phyloP scores from a whole-genome alignment of 1,139 yeast species.

The Lodderomyces metapsilosis region DNA sequence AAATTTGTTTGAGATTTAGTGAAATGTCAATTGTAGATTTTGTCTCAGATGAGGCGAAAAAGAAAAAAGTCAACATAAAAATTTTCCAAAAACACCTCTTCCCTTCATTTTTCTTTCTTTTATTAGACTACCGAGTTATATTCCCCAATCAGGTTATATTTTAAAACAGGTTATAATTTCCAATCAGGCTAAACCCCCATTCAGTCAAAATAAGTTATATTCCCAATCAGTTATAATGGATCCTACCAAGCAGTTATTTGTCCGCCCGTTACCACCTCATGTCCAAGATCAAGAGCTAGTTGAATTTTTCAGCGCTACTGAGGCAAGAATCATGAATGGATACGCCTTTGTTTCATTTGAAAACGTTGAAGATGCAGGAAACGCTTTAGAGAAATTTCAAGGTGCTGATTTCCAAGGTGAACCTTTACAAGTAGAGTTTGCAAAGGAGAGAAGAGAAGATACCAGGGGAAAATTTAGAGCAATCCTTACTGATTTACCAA shows the following conservation, averaged over 20 bases:
- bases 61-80: no score
- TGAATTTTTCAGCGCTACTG: constrained; percentile 64
- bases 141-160: no score
- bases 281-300: constrained; percentile 59
- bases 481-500: constrained; percentile 66
- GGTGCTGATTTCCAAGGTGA: constrained; percentile 61
- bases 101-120: no score
- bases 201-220: no score
- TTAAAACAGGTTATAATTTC: no score
- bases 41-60: no score
- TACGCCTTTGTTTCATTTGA: constrained; percentile 76
- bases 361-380: constrained; percentile 60
- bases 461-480: constrained; percentile 73
- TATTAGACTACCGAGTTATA: no score
- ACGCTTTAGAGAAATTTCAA: constrained; percentile 63
- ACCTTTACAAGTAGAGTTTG: constrained; percentile 64
- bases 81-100: no score
- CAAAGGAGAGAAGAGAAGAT: constrained; percentile 58
- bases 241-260: constrained; percentile 30
- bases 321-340: constrained; percentile 70
- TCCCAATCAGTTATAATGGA: no score
- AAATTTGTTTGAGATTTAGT: no score
- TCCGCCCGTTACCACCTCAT: constrained; percentile 40
- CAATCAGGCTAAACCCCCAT: no score
- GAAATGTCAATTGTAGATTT: not conserved